Evolutionary conservation across 371 early-diverging fungal species (phyloP), one percentile per base, ranked within the genome.

Genomic region (Mortierella sp.): DNA sequence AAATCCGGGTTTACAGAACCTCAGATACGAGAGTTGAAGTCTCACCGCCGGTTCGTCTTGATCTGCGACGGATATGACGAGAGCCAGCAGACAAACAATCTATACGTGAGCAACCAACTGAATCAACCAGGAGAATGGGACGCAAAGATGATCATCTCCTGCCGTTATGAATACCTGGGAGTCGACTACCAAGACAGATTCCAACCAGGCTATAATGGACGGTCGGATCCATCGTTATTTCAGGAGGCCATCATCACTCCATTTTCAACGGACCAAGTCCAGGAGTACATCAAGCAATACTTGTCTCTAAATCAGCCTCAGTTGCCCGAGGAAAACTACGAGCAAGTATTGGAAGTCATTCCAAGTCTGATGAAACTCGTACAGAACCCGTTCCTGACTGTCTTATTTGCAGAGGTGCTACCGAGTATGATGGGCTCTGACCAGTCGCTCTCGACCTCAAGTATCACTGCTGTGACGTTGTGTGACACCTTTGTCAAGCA

Each of bases 1-100:
- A 14, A 8, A 2, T 6, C 44, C 3, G 24, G 19, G 19, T 64
- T 64, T 19, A 48, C 24, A 1, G 29, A 57, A 0, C 31, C 2
- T 0, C 57, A 64, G 22, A 64, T 64, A 37, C 14, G 16, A 40
- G 57, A 56, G 28, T 12, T 64, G n/a, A 50, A 46, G 46, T 1
- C 6, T 19, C 17, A 51, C 2, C 57, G 47, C 5, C 8, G 19
- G 57, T 51, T 64, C 10, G 19, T 51, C 14, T n/a, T 64, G 6
- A 57, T 64, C 44, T 57, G 52, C 37, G 58, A 57, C 19, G 65
- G 65, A 1, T 64, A 64, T 24, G 65, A 64, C 41, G 65, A 52
- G 28, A 25, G 31, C 28, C 51, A 34, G 22, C 57, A 44, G 13
- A n/a, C 17, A 0, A 2, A 5, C 25, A 64, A 57, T 39, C 46